These are phyloP conservation scores for Pseudocercospora fuligena DNA, from an alignment of 2,329 filamentous ascomycete genomes.

Conservation along the genomic window DNA sequence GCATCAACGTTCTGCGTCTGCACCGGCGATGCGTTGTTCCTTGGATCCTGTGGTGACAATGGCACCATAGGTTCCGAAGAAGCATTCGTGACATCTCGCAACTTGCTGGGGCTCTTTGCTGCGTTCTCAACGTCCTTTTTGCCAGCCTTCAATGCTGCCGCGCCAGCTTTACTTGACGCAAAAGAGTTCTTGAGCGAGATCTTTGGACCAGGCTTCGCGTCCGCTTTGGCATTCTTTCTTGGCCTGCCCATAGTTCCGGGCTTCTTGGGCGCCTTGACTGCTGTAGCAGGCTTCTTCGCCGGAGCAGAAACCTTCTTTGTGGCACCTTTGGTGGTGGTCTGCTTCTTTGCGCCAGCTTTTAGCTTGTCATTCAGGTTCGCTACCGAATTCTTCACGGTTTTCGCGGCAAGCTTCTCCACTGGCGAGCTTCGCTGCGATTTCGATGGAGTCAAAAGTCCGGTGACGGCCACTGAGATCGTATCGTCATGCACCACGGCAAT, in stretches of 20 bases:
- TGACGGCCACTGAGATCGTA: constrained; percentile 7
- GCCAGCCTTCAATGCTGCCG: constrained; percentile 23
- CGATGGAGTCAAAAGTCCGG: constrained; percentile 41
- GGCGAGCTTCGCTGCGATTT: constrained; percentile 38
- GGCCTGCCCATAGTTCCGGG: constrained; percentile 11
- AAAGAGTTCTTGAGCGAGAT: constrained; percentile 31
- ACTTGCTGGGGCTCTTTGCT: constrained; percentile 35
- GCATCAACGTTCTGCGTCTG: constrained; percentile 9
- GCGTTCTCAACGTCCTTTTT: constrained; percentile 25
- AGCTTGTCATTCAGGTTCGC: constrained; percentile 26
- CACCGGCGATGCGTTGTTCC: constrained; percentile 30
- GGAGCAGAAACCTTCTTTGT: constrained; percentile 21
- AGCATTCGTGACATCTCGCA: constrained; percentile 32
- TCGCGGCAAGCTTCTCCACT: constrained; percentile 2
- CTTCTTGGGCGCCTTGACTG: constrained; percentile 22
- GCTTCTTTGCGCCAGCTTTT: constrained; percentile 27
- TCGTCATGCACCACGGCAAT: constrained; percentile 26
- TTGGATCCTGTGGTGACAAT: constrained; percentile 31
- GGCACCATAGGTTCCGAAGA: constrained; percentile 31
- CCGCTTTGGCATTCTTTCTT: constrained; percentile 20
- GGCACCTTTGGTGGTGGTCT: constrained; percentile 15
- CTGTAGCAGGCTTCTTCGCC: constrained; percentile 32
- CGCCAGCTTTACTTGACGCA: constrained; percentile 32
- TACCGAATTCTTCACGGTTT: constrained; percentile 22
- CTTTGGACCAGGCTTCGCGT: constrained; percentile 10